These are phyloP conservation scores for Thelonectria discophora DNA, from an alignment of 2,329 filamentous ascomycete species.

Conservation along the genomic window DNA sequence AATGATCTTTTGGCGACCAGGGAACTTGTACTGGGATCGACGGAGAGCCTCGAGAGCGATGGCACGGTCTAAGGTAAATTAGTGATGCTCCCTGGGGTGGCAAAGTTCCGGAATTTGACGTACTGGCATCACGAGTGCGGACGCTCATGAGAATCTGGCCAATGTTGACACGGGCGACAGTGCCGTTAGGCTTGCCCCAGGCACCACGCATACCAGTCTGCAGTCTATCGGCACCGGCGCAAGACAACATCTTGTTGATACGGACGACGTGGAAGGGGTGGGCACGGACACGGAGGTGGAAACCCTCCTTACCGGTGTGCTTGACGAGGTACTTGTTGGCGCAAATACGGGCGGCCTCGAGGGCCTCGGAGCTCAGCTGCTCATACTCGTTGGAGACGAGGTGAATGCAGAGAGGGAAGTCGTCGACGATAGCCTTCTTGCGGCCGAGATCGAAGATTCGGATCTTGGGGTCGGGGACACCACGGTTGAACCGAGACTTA, in stretches of 20 bases:
- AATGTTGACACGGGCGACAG: slow-evolving; percentile 99
- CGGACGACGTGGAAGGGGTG: slow-evolving; percentile 99
- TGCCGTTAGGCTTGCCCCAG: slow-evolving; percentile 99
- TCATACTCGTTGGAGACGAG: slow-evolving; percentile 99
- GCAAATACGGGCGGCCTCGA: slow-evolving; percentile 99
- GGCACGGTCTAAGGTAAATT: slow-evolving; percentile 72
- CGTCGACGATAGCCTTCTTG: slow-evolving; percentile 98
- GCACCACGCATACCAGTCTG: slow-evolving; percentile 99
- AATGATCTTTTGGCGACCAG: slow-evolving; percentile 99
- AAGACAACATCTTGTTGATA: slow-evolving; percentile 99
- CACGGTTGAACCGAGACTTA: slow-evolving; percentile 99
- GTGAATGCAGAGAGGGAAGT: slow-evolving; percentile 99
- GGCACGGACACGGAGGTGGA: slow-evolving; percentile 82
- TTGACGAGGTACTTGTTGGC: slow-evolving; percentile 97
- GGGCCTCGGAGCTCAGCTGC: slow-evolving; percentile 99
- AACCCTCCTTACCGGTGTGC: slow-evolving; percentile 75
- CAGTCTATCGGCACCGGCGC: slow-evolving; percentile 99
- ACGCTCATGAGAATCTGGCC: slow-evolving; percentile 98
- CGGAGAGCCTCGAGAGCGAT: slow-evolving; percentile 98
- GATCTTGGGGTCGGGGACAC: slow-evolving; percentile 87
- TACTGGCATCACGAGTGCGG: slow-evolving; percentile 93
- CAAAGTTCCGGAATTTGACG: slow-evolving; percentile 49
- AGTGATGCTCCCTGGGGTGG: slow-evolving; percentile 36
- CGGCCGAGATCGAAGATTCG: slow-evolving; percentile 99
- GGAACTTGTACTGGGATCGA: slow-evolving; percentile 99